Base-by-base conservation (phyloP, 345 rosid genomes). In the Heritiera fomes region DNA sequence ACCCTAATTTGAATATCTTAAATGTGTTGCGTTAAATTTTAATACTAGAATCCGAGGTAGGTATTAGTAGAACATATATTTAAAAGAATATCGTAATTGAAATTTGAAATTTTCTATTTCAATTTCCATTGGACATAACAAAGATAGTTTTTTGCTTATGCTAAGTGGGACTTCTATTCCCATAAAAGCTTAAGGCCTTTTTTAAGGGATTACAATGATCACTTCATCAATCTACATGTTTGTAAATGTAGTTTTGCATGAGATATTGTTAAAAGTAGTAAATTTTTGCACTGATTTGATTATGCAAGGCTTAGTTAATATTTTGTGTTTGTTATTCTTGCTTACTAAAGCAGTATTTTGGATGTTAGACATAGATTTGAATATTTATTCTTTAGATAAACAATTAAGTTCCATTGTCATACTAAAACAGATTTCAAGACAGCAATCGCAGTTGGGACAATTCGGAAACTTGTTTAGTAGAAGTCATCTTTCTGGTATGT, bases 351-450 rank as follows among this genome's bases (percentile, higher is more conserved):
- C 8, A 47, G 47, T 18, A 38, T 53, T 7, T 53, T 53, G 62
- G 13, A 53, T 5, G 41, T 49, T 14, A 28, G 5, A 11, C 18
- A 2, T 14, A 28, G 8, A 47, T 47, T 70, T 70, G 20, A 47
- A 69, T 20, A 14, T 32, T 52, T 47, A 13, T 71, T 15, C 15
- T 34, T 53, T 17, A 34, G 47, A 72, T 53, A 49, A 70, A 47
- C 20, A 34, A 70, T 14, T 23, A 7, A 53, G 52, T 45, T 77
- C 55, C 1, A 1, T 72, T 7, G 32, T 23, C 32, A 28, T 72
- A 64, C 63, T 61, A 60, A 55, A 40, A 45, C 87, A 92, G 99
- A 92, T 84, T 77, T 79, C 92, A 70, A 86, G 85, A 75, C 87
- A 86, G 79, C 90, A 84, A 73, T 83, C 85, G n/a, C 88, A 86